Evolutionary conservation across 2,329 filamentous ascomycete species (phyloP).

Genomic region (Tolypocladium cylindrosporum): DNA sequence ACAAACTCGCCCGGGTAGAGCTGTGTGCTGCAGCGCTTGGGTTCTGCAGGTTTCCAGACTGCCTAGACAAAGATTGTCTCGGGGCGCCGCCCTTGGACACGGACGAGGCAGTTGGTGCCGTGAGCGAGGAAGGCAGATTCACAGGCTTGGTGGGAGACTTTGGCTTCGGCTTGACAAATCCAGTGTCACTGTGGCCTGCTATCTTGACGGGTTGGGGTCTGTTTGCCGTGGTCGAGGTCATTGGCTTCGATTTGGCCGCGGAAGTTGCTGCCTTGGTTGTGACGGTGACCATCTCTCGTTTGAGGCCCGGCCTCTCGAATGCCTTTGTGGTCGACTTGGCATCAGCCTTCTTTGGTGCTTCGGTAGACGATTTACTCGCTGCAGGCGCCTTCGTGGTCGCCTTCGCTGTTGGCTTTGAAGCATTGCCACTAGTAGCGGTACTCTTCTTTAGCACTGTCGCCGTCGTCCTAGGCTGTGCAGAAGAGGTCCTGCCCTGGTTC

Average conservation of each 20-base stretch:
- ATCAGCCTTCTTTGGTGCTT: conserved; percentile 12
- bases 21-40: conserved; percentile 25
- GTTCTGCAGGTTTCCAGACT: conserved; percentile 24
- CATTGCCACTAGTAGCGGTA: neutral
- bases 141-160: conserved; percentile 62
- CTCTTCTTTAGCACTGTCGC: neutral
- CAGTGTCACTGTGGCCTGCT: conserved; percentile 25
- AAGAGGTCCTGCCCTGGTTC: neutral
- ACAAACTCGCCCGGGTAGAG: conserved; percentile 14
- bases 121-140: conserved; percentile 56
- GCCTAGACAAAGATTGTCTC: conserved; percentile 12
- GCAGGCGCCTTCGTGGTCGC: conserved; percentile 6
- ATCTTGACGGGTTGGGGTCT: conserved; percentile 33
- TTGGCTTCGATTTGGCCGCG: conserved; percentile 17
- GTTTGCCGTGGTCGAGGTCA: conserved; percentile 24
- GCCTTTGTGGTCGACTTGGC: conserved; percentile 20
- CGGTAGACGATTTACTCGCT: neutral
- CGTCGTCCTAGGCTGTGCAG: neutral
- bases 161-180: conserved; percentile 47
- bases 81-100: conserved; percentile 43
- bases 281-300: conserved; percentile 22
- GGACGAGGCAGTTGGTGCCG: conserved; percentile 60
- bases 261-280: conserved; percentile 15
- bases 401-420: conserved; percentile 13
- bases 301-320: conserved; percentile 13